Percentiles rank a stretch among this genome's conserved stretches.
Evolutionary conservation across 495 filamentous ascomycete species (phyloP).

Genomic region (Penicillium cataractarum): DNA sequence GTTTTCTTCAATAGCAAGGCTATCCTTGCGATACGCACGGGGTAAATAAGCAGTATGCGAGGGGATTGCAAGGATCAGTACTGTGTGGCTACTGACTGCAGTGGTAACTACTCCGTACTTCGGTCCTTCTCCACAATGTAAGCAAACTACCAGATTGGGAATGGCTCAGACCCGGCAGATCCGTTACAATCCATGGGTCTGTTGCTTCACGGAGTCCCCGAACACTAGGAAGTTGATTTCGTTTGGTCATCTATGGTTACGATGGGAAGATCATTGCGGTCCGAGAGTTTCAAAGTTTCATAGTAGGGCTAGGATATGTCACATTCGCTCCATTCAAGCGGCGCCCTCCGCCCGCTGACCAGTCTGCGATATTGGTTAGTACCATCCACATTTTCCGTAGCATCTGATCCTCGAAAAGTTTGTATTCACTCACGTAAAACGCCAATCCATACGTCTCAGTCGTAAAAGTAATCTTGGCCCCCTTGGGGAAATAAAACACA

Average conservation of each 20-base stretch:
- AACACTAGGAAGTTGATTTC: not conserved
- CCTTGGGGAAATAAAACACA: conserved; percentile 80
- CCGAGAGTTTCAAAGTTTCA: not conserved
- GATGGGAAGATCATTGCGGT: not conserved
- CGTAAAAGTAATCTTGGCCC: conserved; percentile 74
- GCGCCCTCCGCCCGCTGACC: conserved; percentile 49
- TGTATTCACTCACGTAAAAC: conserved; percentile 56
- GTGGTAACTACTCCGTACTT: too few species aligned
- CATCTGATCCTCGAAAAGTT: not conserved
- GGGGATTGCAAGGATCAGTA: not conserved
- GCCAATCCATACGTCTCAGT: conserved; percentile 71
- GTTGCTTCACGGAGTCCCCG: conserved; percentile 18
- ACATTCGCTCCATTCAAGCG: conserved; percentile 25
- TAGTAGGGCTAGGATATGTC: conserved; percentile 1
- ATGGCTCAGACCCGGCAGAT: not conserved
- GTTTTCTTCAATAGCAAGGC: too few species aligned
- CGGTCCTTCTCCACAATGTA: conserved; percentile 11
- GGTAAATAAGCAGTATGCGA: not conserved
- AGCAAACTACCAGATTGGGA: conserved; percentile 35
- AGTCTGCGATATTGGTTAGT: conserved; percentile 38
- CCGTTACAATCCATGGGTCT: conserved; percentile 21
- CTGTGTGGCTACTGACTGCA: too few species aligned
- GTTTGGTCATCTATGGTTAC: not conserved
- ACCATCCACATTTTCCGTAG: not conserved
- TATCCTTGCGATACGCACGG: not conserved